phyloP scores from a whole-genome alignment of 768 basidiomycete genomes.

The Leucosporidium scottii region DNA sequence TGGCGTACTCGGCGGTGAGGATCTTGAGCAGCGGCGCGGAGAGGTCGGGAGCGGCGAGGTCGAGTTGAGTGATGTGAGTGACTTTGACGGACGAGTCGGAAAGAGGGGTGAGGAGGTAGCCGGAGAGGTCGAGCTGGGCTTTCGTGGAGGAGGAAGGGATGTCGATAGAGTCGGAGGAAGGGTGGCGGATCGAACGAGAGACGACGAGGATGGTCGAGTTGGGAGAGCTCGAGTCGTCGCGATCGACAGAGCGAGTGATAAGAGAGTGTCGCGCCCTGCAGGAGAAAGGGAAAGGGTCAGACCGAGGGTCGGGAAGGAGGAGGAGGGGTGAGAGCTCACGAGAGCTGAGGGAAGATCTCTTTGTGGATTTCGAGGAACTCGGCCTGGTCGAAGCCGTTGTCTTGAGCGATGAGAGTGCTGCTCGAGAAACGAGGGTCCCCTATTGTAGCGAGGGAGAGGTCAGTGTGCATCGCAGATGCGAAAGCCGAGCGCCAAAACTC shows the following conservation, averaged over 20 bases:
- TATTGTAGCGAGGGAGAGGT: not conserved
- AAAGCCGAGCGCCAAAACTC: not conserved
- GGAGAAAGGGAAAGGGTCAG: not conserved
- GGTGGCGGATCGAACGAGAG: constrained; percentile 7
- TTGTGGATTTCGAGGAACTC: constrained; percentile 21
- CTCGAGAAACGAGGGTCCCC: constrained; percentile 24
- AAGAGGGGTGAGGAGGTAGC: constrained; percentile 7
- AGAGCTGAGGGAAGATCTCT: constrained; percentile 26
- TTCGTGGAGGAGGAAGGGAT: constrained; percentile 1
- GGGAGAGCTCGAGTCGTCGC: constrained; percentile 18
- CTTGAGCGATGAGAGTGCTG: constrained; percentile 8
- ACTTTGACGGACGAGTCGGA: constrained; percentile 1
- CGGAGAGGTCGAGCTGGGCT: constrained; percentile 9
- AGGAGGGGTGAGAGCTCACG: not conserved
- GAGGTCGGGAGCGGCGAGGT: not conserved
- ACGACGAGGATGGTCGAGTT: constrained; percentile 22
- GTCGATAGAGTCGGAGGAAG: constrained; percentile 1
- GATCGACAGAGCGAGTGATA: constrained; percentile 15
- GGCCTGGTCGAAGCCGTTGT: constrained; percentile 30
- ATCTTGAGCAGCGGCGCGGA: constrained; percentile 21
- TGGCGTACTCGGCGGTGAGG: constrained; percentile 19
- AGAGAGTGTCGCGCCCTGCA: constrained; percentile 11
- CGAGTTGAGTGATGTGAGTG: constrained; percentile 11
- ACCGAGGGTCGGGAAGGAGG: not conserved
- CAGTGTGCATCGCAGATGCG: not conserved